These are phyloP conservation scores for Eremothecium gossypii DNA, from an alignment of 1,139 yeast genomes.

Conservation along the genomic window DNA sequence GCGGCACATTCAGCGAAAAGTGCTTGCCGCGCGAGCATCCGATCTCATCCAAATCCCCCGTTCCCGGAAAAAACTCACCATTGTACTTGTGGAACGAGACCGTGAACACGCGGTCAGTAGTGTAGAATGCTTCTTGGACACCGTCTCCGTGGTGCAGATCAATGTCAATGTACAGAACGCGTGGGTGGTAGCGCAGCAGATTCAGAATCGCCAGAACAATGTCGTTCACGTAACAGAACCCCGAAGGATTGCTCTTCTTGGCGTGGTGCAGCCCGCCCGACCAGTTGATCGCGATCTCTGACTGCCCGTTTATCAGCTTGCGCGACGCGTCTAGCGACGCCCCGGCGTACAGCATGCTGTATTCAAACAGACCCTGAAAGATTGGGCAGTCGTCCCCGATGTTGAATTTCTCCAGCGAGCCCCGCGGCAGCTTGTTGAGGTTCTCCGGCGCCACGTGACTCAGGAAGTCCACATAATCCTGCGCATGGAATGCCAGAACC, in stretches of 20 bases:
- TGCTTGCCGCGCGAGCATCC: conserved; percentile 86
- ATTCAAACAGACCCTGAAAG: conserved; percentile 88
- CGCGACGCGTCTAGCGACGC: conserved; percentile 90
- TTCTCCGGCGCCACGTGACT: conserved; percentile 77
- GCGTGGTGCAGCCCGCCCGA: conserved; percentile 98
- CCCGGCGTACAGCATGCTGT: conserved; percentile 79
- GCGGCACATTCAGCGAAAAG: conserved; percentile 84
- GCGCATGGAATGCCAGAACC: conserved; percentile 70
- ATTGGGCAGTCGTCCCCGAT: conserved; percentile 98
- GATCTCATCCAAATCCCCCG: conserved; percentile 78
- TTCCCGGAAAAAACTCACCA: conserved; percentile 95
- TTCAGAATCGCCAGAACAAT: conserved; percentile 83
- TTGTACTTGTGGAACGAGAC: conserved; percentile 89
- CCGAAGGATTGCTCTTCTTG: conserved; percentile 86
- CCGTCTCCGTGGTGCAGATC: conserved; percentile 98
- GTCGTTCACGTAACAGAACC: conserved; percentile 92
- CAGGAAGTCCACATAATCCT: conserved; percentile 77
- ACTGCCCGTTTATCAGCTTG: conserved; percentile 70
- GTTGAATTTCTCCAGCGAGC: conserved; percentile 65
- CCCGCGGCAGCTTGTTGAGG: conserved; percentile 44
- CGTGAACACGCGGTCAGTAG: conserved; percentile 93
- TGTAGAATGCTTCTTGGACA: conserved; percentile 93
- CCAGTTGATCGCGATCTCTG: conserved; percentile 96
- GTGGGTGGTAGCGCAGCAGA: conserved; percentile 73
- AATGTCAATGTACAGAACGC: conserved; percentile 88